A percentile compares a stretch with the other conserved stretches of the same genome.
phyloP scores from a whole-genome alignment of 108 stramenopile species.

The Nannochloropsis oceanica region DNA sequence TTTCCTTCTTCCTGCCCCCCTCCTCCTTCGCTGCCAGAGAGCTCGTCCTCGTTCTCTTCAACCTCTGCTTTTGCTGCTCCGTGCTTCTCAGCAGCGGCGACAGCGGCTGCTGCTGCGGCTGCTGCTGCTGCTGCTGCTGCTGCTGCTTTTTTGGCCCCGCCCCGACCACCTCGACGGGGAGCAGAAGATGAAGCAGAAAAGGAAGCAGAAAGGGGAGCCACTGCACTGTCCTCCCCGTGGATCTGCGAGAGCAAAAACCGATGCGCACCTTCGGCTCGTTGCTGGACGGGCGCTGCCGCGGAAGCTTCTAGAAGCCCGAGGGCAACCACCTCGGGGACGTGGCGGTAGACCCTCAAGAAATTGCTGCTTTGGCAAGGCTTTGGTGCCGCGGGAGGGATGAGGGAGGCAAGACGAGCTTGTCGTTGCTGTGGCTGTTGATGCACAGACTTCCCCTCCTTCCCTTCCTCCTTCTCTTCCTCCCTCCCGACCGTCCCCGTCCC shows the following conservation, averaged over 20 bases:
- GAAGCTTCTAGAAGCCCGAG: slow-evolving; percentile 15
- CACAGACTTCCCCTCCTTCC: too few relatives aligned
- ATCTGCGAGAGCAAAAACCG: slow-evolving; percentile 15
- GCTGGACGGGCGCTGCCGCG: background rate
- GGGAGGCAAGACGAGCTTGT: background rate
- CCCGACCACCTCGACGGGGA: background rate
- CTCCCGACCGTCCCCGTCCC: background rate
- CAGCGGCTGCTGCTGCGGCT: too few relatives aligned
- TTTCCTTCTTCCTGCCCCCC: background rate
- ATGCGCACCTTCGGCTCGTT: slow-evolving; percentile 1
- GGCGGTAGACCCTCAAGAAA: slow-evolving; percentile 16
- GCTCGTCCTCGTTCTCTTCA: background rate
- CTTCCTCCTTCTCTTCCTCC: background rate
- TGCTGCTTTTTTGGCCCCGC: background rate
- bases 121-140: too few relatives aligned
- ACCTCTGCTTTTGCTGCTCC: background rate
- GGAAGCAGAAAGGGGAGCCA: background rate
- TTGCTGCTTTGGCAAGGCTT: slow-evolving; percentile 13
- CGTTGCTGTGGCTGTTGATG: background rate
- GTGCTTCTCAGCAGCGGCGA: too few relatives aligned
- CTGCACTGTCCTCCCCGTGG: background rate
- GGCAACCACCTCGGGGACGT: slow-evolving; percentile 18
- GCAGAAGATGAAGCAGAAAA: background rate
- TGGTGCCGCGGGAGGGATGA: background rate
- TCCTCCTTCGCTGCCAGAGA: background rate